Evolutionary conservation across 2,329 filamentous ascomycete genomes (phyloP).

Genomic region (Aspergillus sp.): DNA sequence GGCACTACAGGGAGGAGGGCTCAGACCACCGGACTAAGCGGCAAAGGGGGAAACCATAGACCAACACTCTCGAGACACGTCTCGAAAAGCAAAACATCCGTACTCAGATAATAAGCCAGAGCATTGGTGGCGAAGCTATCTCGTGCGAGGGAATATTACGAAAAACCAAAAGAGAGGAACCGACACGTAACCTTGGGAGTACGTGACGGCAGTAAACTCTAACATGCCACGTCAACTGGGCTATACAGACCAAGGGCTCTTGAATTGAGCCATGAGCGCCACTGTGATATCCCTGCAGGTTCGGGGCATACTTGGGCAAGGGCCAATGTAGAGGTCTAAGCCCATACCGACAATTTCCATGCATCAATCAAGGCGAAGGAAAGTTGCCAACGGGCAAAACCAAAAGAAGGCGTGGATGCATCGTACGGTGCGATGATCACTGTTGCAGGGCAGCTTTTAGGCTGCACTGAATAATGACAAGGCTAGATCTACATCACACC

Average conservation of each 20-base stretch:
- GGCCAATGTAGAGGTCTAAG: neutral
- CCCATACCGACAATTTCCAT: conserved; percentile 1
- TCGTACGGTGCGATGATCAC: neutral
- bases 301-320: conserved; percentile 7
- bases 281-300: conserved; percentile 18
- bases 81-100: neutral
- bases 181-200: neutral
- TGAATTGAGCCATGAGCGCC: conserved; percentile 6
- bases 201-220: neutral
- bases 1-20: neutral
- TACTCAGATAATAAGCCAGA: neutral
- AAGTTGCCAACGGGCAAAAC: neutral
- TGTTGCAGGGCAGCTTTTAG: conserved; percentile 2
- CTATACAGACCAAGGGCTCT: conserved; percentile 3
- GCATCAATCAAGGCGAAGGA: conserved; percentile 4
- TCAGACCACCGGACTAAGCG: neutral
- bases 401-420: neutral
- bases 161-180: neutral
- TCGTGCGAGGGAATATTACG: neutral
- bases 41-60: neutral
- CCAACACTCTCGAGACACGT: neutral
- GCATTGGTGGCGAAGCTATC: neutral
- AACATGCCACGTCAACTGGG: conserved; percentile 21
- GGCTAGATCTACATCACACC: neutral
- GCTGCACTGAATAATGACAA: neutral